phyloP scores from a whole-genome alignment of 805 yeast genomes.

The Metschnikowia lachancei region DNA sequence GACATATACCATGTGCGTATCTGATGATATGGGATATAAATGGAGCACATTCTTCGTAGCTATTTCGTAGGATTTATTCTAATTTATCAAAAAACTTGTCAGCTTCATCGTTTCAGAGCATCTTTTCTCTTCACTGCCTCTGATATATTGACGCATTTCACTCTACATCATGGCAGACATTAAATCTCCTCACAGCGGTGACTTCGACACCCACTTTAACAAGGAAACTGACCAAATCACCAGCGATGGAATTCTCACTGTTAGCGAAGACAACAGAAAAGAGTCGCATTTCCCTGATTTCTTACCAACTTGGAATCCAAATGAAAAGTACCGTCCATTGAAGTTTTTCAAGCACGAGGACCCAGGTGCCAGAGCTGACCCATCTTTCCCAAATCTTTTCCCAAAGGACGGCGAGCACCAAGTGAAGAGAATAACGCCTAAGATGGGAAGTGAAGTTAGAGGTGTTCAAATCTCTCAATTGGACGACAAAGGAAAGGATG shows the following conservation, averaged over 20 bases:
- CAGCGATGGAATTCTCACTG: slow-evolving; percentile 47
- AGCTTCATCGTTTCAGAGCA: neutral
- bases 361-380: slow-evolving; percentile 67
- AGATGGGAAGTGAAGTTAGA: slow-evolving; percentile 61
- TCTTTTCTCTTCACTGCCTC: neutral
- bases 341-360: slow-evolving; percentile 57
- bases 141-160: neutral
- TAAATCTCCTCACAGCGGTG: slow-evolving; percentile 23
- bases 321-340: slow-evolving; percentile 48
- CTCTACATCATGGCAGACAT: slow-evolving; percentile 7
- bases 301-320: slow-evolving; percentile 70
- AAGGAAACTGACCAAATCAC: slow-evolving; percentile 44
- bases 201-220: slow-evolving; percentile 48
- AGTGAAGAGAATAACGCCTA: slow-evolving; percentile 56
- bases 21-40: neutral
- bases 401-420: slow-evolving; percentile 30
- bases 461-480: slow-evolving; percentile 60
- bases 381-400: slow-evolving; percentile 50
- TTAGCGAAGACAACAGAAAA: slow-evolving; percentile 30
- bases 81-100: too few relatives aligned
- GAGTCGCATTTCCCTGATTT: slow-evolving; percentile 49
- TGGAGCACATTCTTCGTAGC: neutral
- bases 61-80: neutral
- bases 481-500: slow-evolving; percentile 56
- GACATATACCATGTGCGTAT: neutral